These are phyloP conservation scores for Pleurotus citrinopileatus DNA, from an alignment of 768 basidiomycete genomes.

Conservation along the genomic window DNA sequence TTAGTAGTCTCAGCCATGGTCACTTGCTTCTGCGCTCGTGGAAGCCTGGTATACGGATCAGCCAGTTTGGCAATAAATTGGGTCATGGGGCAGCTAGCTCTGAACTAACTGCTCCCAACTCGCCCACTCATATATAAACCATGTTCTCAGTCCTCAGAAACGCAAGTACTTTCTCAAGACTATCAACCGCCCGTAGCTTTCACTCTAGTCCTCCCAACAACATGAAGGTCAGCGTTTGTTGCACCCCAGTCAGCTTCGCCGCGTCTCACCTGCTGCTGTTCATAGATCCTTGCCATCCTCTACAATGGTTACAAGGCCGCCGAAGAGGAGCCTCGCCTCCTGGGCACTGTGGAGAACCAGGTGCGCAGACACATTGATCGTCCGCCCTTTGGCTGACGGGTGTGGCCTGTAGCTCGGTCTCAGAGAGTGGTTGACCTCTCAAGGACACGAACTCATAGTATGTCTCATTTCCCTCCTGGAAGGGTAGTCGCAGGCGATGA, in stretches of 20 bases:
- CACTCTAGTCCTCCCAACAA: slow-evolving; percentile 4
- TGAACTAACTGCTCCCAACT: neutral
- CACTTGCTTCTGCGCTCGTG: slow-evolving; percentile 10
- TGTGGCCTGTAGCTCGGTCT: slow-evolving; percentile 59
- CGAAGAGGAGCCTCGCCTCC: slow-evolving; percentile 65
- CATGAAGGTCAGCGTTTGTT: slow-evolving; percentile 1
- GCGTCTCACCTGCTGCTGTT: neutral
- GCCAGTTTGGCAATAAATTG: slow-evolving; percentile 7
- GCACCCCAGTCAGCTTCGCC: neutral
- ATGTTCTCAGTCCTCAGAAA: slow-evolving; percentile 10
- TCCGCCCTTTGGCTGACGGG: neutral
- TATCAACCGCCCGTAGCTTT: neutral
- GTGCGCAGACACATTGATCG: slow-evolving; percentile 27
- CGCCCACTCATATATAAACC: slow-evolving; percentile 5
- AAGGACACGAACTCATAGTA: slow-evolving; percentile 79
- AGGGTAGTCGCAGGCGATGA: neutral
- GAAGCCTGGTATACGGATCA: neutral
- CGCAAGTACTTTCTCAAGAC: neutral
- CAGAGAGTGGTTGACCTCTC: slow-evolving; percentile 59
- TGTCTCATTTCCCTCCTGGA: slow-evolving; percentile 17
- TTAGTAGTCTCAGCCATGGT: slow-evolving; percentile 2
- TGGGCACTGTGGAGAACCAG: slow-evolving; percentile 81
- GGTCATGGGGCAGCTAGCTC: slow-evolving; percentile 4
- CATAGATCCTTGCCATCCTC: slow-evolving; percentile 69
- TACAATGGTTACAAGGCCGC: slow-evolving; percentile 70